Base-by-base conservation (phyloP, 768 basidiomycete species). In the Pleurotus cornucopiae region DNA sequence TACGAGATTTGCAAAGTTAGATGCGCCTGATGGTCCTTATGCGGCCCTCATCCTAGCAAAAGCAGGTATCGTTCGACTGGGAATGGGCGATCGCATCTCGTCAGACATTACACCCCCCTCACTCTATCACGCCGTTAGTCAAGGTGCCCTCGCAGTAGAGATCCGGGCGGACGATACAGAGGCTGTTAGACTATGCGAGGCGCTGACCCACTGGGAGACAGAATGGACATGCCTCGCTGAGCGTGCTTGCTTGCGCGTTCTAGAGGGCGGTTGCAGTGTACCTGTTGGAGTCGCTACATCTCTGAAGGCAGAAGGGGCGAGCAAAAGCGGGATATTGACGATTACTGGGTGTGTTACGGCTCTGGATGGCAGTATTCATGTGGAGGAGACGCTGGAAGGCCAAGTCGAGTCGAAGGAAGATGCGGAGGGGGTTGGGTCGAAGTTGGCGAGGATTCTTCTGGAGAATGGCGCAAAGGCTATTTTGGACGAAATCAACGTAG, bases 261-360 rank as follows among this genome's bases (percentile, higher is more conserved):
- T 98, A 52, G 97, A 98, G 70, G 97, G 97, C 25, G 97, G 97
- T 21, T 99, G 97, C 72, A 94, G 91, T 59, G 95, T 99, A 0
- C 96, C 96, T 2, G 94, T 99, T 13, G 96, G 95, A 3, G 86
- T 92, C 25, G 74, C 77, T 49, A 85, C 83, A 25, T 71, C 67
- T 46, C 68, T 88, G 55, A 68, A 69, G 9, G 73, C 66, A 21
- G 66, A 61, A 9, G 60, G 58, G 11, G 61, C 58, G 20, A 40
- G 46, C 41, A 66, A 67, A 44, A 58, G 67, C 1, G 75, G 69
- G 0, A 72, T 66, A 40, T 71, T 99, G 57, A 79, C 75, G 52
- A 69, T 98, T 48, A 84, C 84, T 3, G 91, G 89, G 0, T 89
- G 89, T 49, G 91, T 98, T 34, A 98, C 96, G 2, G 83, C 87